Evolutionary conservation across 805 yeast genomes (phyloP), one percentile per base, ranked within the genome.

Genomic region (Zygoascus flipseniorum): DNA sequence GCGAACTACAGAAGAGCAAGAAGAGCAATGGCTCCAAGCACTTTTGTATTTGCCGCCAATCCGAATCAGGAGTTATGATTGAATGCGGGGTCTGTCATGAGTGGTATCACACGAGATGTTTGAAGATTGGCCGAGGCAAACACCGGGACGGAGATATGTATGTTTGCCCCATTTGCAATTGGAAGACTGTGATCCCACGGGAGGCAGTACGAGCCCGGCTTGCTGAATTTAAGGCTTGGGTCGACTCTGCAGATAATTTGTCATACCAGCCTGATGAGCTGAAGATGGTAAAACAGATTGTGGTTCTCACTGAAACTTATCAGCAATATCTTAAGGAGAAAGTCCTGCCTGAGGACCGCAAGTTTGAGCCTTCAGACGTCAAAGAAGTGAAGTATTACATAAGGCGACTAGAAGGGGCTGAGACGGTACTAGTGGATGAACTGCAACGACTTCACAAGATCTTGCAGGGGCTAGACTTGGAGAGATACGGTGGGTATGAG

Each of bases 91-190:
- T 76, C 54, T 89, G 97, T 68, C 81, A 86, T 11, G 95, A 83
- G 9, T 89, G 96, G 97, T 96, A 88, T 65, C 97, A 89, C 65
- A 95, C 93, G 1, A 85, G 75, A 67, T 89, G 97, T 73, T 89
- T 89, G 43, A 59, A 60, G 50, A 51, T 61, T n/a, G 55, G 63
- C 0, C 55, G 64, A 20, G 57, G 57, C 20, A 54, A 60, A 37
- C n/a, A 57, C n/a, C 56, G 57, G 49, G 69, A 70, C 37, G 23
- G 19, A 11, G 71, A 67, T n/a, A 66, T 65, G 10, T 82, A 75
- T 58, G 65, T 74, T 13, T 82, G 88, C 67, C 77, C 83, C 1
- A 59, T 80, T 23, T 82, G 88, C 64, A 79, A 78, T 60, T 64
- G 63, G 54, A 64, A 65, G 32, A 50, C 59, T 35, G 58, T 51